phyloP scores from a whole-genome alignment of 352 stramenopile species.

The Globisporangium parvum region DNA sequence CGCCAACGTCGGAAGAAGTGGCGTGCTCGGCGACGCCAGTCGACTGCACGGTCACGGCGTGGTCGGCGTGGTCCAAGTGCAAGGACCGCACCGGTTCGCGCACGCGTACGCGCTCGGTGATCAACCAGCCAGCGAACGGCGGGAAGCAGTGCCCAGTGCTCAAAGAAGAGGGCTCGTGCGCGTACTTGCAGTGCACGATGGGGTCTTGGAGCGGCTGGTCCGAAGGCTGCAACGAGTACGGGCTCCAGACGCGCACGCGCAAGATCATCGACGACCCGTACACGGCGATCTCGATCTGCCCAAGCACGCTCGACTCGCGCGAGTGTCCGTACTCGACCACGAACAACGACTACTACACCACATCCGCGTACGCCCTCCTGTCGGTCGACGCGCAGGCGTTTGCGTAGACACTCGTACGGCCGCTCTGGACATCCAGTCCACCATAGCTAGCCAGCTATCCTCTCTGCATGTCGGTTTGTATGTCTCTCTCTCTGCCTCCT shows the following conservation, averaged over 20 bases:
- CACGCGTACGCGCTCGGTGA: conserved; percentile 21
- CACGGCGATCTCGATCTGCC: conserved; percentile 19
- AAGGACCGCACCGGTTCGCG: conserved; percentile 12
- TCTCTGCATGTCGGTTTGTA: too few species aligned
- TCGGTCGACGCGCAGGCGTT: conserved; percentile 25
- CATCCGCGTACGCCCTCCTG: conserved; percentile 9
- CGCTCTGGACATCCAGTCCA: neutral
- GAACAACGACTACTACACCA: conserved; percentile 23
- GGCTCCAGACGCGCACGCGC: conserved; percentile 25
- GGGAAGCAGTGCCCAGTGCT: conserved; percentile 19
- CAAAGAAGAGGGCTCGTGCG: conserved; percentile 17
- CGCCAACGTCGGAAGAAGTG: conserved; percentile 7
- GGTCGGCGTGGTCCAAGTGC: conserved; percentile 23
- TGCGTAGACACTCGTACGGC: neutral
- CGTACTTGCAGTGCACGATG: conserved; percentile 23
- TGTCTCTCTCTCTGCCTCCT: too few species aligned
- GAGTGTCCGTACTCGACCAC: conserved; percentile 27
- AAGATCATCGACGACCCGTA: conserved; percentile 26
- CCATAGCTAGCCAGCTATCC: too few species aligned
- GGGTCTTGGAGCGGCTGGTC: conserved; percentile 21
- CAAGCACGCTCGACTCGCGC: conserved; percentile 19
- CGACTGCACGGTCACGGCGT: conserved; percentile 24
- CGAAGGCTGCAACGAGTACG: conserved; percentile 24
- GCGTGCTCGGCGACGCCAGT: conserved; percentile 12
- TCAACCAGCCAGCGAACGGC: conserved; percentile 23